Evolutionary conservation across 805 yeast genomes (phyloP), one percentile per base, ranked within the genome.

Genomic region (Scheffersomyces stipitis): DNA sequence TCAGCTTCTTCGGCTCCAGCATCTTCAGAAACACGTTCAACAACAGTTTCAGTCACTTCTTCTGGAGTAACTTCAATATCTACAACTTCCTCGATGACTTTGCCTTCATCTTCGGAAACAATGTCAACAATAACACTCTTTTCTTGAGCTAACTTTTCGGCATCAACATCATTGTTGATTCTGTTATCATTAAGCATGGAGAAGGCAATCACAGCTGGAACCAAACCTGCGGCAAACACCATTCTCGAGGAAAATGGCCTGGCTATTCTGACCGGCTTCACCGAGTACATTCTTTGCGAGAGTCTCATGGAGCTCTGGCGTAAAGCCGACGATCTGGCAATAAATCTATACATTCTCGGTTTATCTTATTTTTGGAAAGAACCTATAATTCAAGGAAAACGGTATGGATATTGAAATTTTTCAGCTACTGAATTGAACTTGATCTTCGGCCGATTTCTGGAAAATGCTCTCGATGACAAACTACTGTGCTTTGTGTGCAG

Each of bases 341-440:
- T 31, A 30, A 38, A 33, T 52, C 59, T 52, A 40, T 40, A 54
- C 58, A 54, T 53, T 20, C n/a, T n/a, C n/a, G n/a, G n/a, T n/a
- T n/a, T n/a, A n/a, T n/a, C n/a, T n/a, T n/a, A n/a, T n/a, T n/a
- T n/a, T n/a, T n/a, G n/a, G n/a, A n/a, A n/a, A n/a, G n/a, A n/a
- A n/a, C n/a, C n/a, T n/a, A n/a, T n/a, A n/a, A n/a, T n/a, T n/a
- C n/a, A n/a, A n/a, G n/a, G n/a, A n/a, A n/a, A 22, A 18, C 34
- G 26, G 5, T 31, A 4, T 17, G 16, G 20, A n/a, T 15, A 17
- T 23, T 22, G 31, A 17, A 18, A 36, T 22, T 36, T 36, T 36
- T 36, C 30, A 26, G 20, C 18, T 31, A n/a, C n/a, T n/a, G n/a
- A n/a, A n/a, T n/a, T n/a, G n/a, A n/a, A n/a, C n/a, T 26, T 23